Evolutionary conservation across 768 basidiomycete species (phyloP), one percentile per base, ranked within the genome.

Genomic region (Pulveroboletus sp.): DNA sequence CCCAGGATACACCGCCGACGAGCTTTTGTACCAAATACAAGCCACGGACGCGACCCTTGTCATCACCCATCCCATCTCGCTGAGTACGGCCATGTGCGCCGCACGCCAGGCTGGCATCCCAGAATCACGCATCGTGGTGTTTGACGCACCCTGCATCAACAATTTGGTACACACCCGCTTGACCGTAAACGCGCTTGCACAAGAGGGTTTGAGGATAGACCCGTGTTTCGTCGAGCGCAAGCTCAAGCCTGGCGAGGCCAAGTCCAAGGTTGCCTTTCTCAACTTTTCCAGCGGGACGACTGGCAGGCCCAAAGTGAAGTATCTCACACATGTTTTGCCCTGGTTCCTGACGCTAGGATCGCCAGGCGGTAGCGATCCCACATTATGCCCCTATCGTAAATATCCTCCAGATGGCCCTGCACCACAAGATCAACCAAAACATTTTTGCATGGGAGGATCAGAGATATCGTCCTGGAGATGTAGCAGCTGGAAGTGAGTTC

Each of bases 231-330:
- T 63, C 23, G 78, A 84, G 45, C 66, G 69, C 17, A 68, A 58
- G 25, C 70, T 87, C 35, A 55, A 59, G 21, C 72, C 73, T 12
- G 86, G 84, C 10, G 85, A 85, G 64, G 80, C 73, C 21, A 81
- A 74, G 59, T 77, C 70, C 12, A 76, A 79, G 37, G 50, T 88
- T 13, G 86, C 87, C 6, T 82, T 87, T 56, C 68, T 88, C 45
- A 79, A 76, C 44, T 85, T 89, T 55, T 88, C 86, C 1, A 87
- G 85, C 52, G 86, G 86, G 8, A 89, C 86, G 20, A 89, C 87
- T 14, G 85, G 85, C 63, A 69, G 65, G 59, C 72, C 65, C 27
- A 63, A 66, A 50, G 64, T 63, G 13, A 42, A 53, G 14, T 4
- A 7, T 16, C 10, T 20, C 12, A 10, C 16, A 11, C 13, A 37